Evolutionary conservation across 1,284 basidiomycete species (phyloP), one percentile per base, ranked within the genome.

Genomic region (Naganishia liquefaciens): DNA sequence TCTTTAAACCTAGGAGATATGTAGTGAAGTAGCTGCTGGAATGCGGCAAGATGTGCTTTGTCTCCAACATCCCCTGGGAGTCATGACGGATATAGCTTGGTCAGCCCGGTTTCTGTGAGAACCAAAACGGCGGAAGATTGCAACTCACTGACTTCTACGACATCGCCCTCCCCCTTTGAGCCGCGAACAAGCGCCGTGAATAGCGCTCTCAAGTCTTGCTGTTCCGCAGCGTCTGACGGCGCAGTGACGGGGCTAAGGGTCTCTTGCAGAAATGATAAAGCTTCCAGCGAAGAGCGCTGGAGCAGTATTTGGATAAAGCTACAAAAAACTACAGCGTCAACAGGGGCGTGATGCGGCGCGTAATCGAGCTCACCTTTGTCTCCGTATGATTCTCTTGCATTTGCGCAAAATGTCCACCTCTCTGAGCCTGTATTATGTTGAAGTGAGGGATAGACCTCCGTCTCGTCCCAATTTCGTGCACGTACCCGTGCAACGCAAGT

Each of bases 341-440:
- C n/a, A 47, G 46, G 10, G 21, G 9, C 11, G 13, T 50, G 28
- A n/a, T 37, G 9, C 2, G 10, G 27, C 25, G 28, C 21, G 4
- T 9, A 5, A 21, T 39, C 19, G 3, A n/a, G 28, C 42, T 47
- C 10, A 60, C 55, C 44, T 23, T 37, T 60, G 44, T 49, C 55
- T 37, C 49, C 55, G 33, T 10, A 60, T 46, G 6, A 39, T 13
- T 21, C 55, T 49, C 15, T 33, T 28, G 13, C 55, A 60, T 49
- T 50, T 60, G n/a, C 55, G 46, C n/a, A 60, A 49, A 33, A 60
- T 33, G 49, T 60, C 55, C 37, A 6, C 6, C 21, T 60, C 30
- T 11, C 51, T 19, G 25, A 49, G 44, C 47, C 46, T 10, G 21
- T 47, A 44, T 10, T 46, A 3, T 27, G 19, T 23, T 6, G 30